phyloP scores from a whole-genome alignment of 2,329 filamentous ascomycete species.

The Penicillium hordei region DNA sequence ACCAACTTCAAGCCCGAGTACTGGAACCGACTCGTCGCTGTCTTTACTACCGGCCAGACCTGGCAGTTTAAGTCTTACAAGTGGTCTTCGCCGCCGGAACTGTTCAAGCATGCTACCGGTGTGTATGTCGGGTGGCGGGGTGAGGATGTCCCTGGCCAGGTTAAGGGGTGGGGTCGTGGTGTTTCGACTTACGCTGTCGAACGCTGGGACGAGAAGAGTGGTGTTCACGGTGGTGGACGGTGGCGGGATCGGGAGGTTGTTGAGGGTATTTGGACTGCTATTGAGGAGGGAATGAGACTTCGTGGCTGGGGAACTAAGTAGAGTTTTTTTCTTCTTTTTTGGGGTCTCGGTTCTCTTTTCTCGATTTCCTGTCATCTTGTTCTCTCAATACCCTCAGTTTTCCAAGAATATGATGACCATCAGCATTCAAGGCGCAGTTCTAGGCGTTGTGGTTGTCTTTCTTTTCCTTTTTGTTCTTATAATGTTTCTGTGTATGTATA shows the following conservation, averaged over 20 bases:
- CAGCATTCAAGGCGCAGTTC: slow-evolving; percentile 13
- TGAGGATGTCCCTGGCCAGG: slow-evolving; percentile 72
- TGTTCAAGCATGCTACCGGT: slow-evolving; percentile 85
- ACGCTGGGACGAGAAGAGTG: slow-evolving; percentile 64
- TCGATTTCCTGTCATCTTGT: slow-evolving; percentile 4
- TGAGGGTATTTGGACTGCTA: slow-evolving; percentile 84
- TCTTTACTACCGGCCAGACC: slow-evolving; percentile 94
- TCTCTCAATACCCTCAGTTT: slow-evolving; percentile 7
- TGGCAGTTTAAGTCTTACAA: slow-evolving; percentile 99
- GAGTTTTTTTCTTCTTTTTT: slow-evolving; percentile 2
- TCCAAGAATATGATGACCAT: slow-evolving; percentile 8
- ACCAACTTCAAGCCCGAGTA: slow-evolving; percentile 98
- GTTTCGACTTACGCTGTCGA: slow-evolving; percentile 81
- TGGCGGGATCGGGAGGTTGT: slow-evolving; percentile 93
- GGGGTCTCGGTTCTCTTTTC: background rate
- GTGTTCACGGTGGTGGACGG: slow-evolving; percentile 41
- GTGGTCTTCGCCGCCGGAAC: slow-evolving; percentile 82
- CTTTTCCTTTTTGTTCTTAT: background rate
- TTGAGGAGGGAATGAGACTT: slow-evolving; percentile 82
- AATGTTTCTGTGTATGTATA: slow-evolving; percentile 6
- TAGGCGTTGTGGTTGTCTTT: slow-evolving; percentile 11
- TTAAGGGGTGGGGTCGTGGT: slow-evolving; percentile 81
- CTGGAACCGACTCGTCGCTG: slow-evolving; percentile 90
- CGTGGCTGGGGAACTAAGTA: slow-evolving; percentile 68
- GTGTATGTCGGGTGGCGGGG: slow-evolving; percentile 90